phyloP scores from a whole-genome alignment of 495 filamentous ascomycete genomes.

The Podospora anserina region DNA sequence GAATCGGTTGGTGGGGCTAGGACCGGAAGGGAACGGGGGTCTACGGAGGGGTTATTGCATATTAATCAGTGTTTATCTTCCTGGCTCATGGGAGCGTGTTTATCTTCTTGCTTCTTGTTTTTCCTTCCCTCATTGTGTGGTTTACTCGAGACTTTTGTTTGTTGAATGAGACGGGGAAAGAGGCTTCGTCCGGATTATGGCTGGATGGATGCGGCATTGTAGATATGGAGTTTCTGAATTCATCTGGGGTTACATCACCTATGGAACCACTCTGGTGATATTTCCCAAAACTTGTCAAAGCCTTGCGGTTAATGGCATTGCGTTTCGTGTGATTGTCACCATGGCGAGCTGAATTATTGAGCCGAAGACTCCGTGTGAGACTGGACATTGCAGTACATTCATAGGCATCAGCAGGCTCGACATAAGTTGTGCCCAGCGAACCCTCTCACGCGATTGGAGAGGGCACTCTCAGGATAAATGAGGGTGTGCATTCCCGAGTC shows the following conservation, averaged over 20 bases:
- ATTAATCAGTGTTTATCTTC: conserved; percentile 9
- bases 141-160: neutral
- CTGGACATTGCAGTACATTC: no score
- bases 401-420: no score
- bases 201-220: neutral
- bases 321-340: neutral
- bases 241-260: neutral
- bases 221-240: neutral
- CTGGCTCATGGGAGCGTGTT: neutral
- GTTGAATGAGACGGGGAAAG: neutral
- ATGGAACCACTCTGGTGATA: neutral
- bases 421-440: no score
- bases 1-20: neutral
- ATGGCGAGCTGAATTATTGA: neutral
- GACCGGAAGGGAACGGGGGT: neutral
- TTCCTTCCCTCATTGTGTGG: neutral
- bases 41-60: conserved; percentile 2
- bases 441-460: no score
- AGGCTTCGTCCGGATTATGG: neutral
- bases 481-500: no score
- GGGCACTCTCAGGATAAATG: no score
- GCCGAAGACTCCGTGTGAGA: neutral
- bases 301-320: neutral
- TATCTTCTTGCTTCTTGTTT: conserved; percentile 3
- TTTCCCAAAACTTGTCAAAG: neutral